These are phyloP conservation scores for Emericellopsis atlantica DNA, from an alignment of 2,329 filamentous ascomycete genomes.

Conservation along the genomic window DNA sequence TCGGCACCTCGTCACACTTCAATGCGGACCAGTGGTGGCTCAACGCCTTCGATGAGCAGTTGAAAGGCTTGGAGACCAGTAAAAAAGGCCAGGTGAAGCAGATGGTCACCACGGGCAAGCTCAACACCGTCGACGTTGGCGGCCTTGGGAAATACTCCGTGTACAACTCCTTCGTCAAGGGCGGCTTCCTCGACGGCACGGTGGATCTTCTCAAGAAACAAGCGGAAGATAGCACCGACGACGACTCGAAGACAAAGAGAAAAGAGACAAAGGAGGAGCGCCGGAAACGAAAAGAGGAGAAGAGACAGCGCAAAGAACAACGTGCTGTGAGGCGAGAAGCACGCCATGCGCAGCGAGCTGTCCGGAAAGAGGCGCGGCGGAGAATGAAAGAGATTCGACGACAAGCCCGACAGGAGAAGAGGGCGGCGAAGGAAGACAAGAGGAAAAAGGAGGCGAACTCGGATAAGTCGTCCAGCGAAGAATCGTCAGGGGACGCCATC, in stretches of 20 bases:
- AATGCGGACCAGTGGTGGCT: slow-evolving; percentile 91
- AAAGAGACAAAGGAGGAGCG: slow-evolving; percentile 29
- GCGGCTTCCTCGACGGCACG: slow-evolving; percentile 66
- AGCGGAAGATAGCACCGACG: slow-evolving; percentile 10
- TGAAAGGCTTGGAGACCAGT: slow-evolving; percentile 64
- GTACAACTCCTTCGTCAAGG: slow-evolving; percentile 76
- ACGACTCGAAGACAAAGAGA: slow-evolving; percentile 13
- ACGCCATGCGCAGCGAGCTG: background rate
- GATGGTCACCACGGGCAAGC: slow-evolving; percentile 38
- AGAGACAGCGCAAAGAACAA: slow-evolving; percentile 14
- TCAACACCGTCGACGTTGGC: slow-evolving; percentile 43
- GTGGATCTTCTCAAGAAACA: slow-evolving; percentile 22
- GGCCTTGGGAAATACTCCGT: slow-evolving; percentile 48
- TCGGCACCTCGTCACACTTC: slow-evolving; percentile 62
- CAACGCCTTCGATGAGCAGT: slow-evolving; percentile 81
- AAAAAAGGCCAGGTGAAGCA: slow-evolving; percentile 40
- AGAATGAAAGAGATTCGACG: background rate
- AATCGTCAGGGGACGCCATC: background rate
- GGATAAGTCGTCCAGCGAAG: background rate
- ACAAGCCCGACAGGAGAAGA: slow-evolving; percentile 1
- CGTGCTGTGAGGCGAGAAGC: slow-evolving; percentile 4
- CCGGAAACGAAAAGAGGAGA: slow-evolving; percentile 20
- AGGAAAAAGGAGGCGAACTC: slow-evolving; percentile 7
- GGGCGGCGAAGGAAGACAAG: slow-evolving; percentile 1
- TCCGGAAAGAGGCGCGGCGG: background rate